These are phyloP conservation scores for Ceriops tagal DNA, from an alignment of 345 rosid species.

Conservation along the genomic window DNA sequence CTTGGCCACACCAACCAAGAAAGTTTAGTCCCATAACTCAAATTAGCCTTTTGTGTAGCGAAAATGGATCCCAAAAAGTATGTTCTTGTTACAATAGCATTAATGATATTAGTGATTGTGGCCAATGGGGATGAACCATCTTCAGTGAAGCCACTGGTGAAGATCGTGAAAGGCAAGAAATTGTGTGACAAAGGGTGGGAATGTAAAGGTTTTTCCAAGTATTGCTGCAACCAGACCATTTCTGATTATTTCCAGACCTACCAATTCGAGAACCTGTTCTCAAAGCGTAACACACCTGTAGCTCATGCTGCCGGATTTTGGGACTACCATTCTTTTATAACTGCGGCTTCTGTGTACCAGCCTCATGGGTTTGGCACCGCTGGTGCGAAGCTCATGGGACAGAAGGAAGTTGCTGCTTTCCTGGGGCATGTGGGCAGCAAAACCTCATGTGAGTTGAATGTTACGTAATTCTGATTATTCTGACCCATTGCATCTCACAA, in stretches of 20 bases:
- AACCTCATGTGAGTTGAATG: slow-evolving; percentile 21
- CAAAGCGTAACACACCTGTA: slow-evolving; percentile 25
- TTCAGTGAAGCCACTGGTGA: slow-evolving; percentile 32
- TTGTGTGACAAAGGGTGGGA: slow-evolving; percentile 27
- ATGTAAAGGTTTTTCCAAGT: slow-evolving; percentile 7
- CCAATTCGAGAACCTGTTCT: slow-evolving; percentile 27
- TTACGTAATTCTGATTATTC: neutral
- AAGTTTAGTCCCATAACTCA: slow-evolving; percentile 1
- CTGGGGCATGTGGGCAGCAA: slow-evolving; percentile 31
- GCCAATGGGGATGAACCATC: slow-evolving; percentile 25
- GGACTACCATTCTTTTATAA: slow-evolving; percentile 27
- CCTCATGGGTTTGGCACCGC: slow-evolving; percentile 29
- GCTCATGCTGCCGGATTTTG: slow-evolving; percentile 29
- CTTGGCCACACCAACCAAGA: slow-evolving; percentile 2
- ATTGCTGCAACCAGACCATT: slow-evolving; percentile 18
- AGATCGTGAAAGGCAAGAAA: slow-evolving; percentile 28
- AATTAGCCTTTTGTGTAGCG: neutral
- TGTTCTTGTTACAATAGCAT: neutral
- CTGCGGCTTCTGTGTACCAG: slow-evolving; percentile 24
- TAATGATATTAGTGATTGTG: neutral
- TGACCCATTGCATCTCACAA: too few species aligned
- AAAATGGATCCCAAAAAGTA: slow-evolving; percentile 39
- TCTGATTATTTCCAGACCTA: slow-evolving; percentile 30
- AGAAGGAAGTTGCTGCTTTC: slow-evolving; percentile 32
- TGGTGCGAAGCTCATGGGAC: slow-evolving; percentile 18